Evolutionary conservation across 2,329 filamentous ascomycete genomes (phyloP), one percentile per base, ranked within the genome.

Genomic region (Penicillium sp.): DNA sequence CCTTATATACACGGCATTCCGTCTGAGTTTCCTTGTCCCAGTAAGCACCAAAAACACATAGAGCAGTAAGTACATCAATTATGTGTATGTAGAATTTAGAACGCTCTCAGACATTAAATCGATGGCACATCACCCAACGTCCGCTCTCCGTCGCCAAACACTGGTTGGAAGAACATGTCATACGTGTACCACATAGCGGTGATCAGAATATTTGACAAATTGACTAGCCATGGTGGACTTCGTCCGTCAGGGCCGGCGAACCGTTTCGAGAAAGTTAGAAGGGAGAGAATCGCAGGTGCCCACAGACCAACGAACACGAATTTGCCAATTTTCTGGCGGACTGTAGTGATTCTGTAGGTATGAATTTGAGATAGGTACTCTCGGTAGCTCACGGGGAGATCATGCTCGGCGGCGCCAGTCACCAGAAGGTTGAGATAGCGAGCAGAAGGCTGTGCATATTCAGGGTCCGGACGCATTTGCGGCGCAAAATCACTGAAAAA

Each of bases 61-160:
- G 18, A 18, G 18, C 18, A 18, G 18, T 18, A 28, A 5, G 26
- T 40, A 9, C 6, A 29, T 29, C 4, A 28, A 13, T 9, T 29
- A 40, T 11, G 25, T 25, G 37, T 24, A 43, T 43, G 18, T 43
- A 43, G 29, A 11, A 32, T 41, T 13, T 25, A 39, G 8, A 28
- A 47, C 1, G 26, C 9, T 13, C 42, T 8, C 36, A 48, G 36
- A 39, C 11, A 34, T 36, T 9, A 34, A 24, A 34, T 40, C 34
- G 37, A 42, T 18, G 34, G 40, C 13, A 47, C 55, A 55, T 63
- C 54, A 34, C 56, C 58, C 18, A 75, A 61, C 1, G 79, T 83
- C 57, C 81, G 80, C 75, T 97, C 91, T 0, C 93, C 93, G 63
- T 97, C 87, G 0, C 91, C 91, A 74, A 94, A 96, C 0, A 84